These are phyloP conservation scores for Pseudogymnoascus sp. DNA, from an alignment of 2,329 filamentous ascomycete species.

Conservation along the genomic window DNA sequence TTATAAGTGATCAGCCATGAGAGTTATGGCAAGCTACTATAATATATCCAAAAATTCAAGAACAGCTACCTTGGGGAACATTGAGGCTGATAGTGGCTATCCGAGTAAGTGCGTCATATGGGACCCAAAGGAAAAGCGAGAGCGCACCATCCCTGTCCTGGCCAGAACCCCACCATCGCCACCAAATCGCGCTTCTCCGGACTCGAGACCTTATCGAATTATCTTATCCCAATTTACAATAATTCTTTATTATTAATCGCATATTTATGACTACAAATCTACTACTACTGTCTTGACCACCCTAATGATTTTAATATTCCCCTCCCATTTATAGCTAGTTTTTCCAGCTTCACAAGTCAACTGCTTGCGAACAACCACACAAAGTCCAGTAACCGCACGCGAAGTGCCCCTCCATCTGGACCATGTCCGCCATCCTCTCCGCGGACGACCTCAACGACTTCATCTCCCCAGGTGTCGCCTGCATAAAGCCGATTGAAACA, in stretches of 20 bases:
- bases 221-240: slow-evolving; percentile 9
- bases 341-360: not conserved
- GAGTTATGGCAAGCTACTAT: not conserved
- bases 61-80: slow-evolving; percentile 1
- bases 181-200: slow-evolving; percentile 2
- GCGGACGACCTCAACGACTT: slow-evolving; percentile 98
- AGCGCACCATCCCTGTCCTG: slow-evolving; percentile 3
- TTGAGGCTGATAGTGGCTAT: not conserved
- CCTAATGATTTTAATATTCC: slow-evolving; percentile 2
- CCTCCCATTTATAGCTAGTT: not conserved
- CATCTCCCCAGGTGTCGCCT: slow-evolving; percentile 93
- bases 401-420: slow-evolving; percentile 21
- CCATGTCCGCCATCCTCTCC: slow-evolving; percentile 95
- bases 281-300: not conserved
- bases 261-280: slow-evolving; percentile 9
- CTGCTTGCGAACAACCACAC: not conserved
- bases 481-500: slow-evolving; percentile 95
- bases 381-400: not conserved
- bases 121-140: not conserved
- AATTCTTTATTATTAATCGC: slow-evolving; percentile 1
- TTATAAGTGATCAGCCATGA: not conserved
- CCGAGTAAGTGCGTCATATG: not conserved
- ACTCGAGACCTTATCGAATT: slow-evolving; percentile 9
- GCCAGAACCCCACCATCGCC: slow-evolving; percentile 8
- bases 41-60: not conserved